phyloP scores from a whole-genome alignment of 371 early-diverging fungal species.

The Rhizopus delemar region DNA sequence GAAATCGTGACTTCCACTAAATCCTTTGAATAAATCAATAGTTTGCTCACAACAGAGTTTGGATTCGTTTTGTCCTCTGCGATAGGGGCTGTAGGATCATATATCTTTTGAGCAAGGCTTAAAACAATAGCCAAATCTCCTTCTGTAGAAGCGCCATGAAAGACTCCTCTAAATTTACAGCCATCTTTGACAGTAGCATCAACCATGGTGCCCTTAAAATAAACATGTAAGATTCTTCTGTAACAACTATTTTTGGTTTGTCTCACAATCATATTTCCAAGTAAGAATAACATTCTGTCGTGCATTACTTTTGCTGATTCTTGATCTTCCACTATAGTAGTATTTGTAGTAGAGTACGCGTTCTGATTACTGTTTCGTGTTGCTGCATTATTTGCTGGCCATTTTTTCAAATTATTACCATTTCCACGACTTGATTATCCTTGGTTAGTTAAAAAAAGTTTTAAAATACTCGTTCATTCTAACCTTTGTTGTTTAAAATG shows the following conservation, averaged over 20 bases:
- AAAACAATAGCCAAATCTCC: conserved; percentile 81
- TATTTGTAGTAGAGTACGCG: conserved; percentile 14
- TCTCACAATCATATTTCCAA: conserved; percentile 73
- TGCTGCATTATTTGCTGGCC: conserved; percentile 25
- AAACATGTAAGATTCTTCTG: neutral
- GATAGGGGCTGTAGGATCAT: conserved; percentile 27
- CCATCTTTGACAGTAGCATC: conserved; percentile 69
- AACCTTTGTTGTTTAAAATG: conserved; percentile 29
- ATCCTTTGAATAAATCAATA: conserved; percentile 75
- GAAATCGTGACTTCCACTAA: conserved; percentile 61
- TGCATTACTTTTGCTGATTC: conserved; percentile 57
- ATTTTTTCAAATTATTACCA: conserved; percentile 33
- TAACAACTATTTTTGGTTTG: too few species aligned
- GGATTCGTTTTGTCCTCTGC: conserved; percentile 54
- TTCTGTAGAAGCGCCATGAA: conserved; percentile 73
- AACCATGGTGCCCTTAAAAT: conserved; percentile 74
- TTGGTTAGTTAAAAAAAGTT: conserved; percentile 1
- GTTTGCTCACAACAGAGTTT: conserved; percentile 40
- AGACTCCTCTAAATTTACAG: conserved; percentile 73
- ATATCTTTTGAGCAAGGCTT: conserved; percentile 58
- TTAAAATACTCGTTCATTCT: conserved; percentile 5
- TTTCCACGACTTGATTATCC: conserved; percentile 23
- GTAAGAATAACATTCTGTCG: conserved; percentile 73
- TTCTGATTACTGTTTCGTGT: conserved; percentile 15
- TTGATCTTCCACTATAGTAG: conserved; percentile 20